Conservation (phyloP, 1,139 yeast genomes). For the Debaryomyces robertsiae region DNA sequence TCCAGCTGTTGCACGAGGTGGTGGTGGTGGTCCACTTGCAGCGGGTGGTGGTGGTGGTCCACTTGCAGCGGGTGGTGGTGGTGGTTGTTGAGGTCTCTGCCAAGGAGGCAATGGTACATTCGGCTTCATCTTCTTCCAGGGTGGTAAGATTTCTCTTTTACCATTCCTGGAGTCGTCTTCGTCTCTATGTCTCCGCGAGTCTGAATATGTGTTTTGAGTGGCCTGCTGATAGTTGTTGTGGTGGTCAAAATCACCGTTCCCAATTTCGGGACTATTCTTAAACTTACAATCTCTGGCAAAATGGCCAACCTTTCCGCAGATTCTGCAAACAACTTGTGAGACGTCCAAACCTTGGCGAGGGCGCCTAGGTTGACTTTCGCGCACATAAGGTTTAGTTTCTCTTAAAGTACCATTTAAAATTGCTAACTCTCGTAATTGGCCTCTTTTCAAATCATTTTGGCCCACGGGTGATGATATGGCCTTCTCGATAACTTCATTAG, state of each 20-base stretch:
- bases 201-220: conserved; percentile 7
- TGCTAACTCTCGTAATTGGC: conserved; percentile 90
- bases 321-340: conserved; percentile 65
- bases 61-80: conserved; percentile 12
- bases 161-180: conserved; percentile 5
- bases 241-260: conserved; percentile 6
- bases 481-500: conserved; percentile 76
- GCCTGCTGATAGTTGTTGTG: conserved; percentile 2
- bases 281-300: conserved; percentile 81
- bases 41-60: conserved; percentile 24
- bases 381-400: conserved; percentile 73
- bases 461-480: conserved; percentile 91
- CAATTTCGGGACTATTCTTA: conserved; percentile 10
- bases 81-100: conserved; percentile 13
- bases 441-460: conserved; percentile 87
- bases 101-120: conserved; percentile 24
- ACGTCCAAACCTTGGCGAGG: conserved; percentile 50
- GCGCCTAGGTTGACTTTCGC: conserved; percentile 49
- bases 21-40: conserved; percentile 23
- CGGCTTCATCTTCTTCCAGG: conserved; percentile 19
- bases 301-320: conserved; percentile 85
- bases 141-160: conserved; percentile 13
- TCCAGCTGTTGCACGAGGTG: conserved; percentile 18
- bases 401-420: conserved; percentile 91
- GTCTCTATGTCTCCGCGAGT: conserved; percentile 19